phyloP scores from a whole-genome alignment of 129 eudicot species.

The Dittrichia graveolens region DNA sequence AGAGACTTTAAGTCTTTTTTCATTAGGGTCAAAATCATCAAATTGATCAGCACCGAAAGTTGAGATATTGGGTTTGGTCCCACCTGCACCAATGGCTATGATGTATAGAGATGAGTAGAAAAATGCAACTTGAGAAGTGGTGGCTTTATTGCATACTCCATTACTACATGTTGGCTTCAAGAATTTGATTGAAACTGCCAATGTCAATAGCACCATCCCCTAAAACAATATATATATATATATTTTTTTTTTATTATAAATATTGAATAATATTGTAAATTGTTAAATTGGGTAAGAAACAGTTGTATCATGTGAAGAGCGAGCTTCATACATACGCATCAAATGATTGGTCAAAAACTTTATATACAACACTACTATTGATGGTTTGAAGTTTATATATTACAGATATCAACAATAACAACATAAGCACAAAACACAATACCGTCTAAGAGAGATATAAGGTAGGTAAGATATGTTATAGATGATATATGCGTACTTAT shows the following conservation, averaged over 20 bases:
- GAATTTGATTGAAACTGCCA: constrained; percentile 75
- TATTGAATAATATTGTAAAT: background rate
- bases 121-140: constrained; percentile 62
- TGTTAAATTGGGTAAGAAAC: constrained; percentile 11
- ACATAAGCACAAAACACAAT: too few species aligned
- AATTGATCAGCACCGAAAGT: constrained; percentile 98
- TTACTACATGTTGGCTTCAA: constrained; percentile 69
- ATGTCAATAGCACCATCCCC: constrained; percentile 89
- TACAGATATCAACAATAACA: too few species aligned
- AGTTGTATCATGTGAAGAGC: background rate
- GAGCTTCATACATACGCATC: constrained; percentile 13
- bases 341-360: background rate
- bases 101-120: constrained; percentile 81
- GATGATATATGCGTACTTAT: background rate
- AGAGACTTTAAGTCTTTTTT: constrained; percentile 70
- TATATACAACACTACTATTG: background rate
- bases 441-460: too few species aligned
- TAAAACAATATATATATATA: constrained; percentile 29
- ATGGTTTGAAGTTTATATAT: too few species aligned
- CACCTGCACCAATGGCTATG: constrained; percentile 90
- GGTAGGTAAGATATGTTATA: background rate
- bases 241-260: background rate
- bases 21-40: constrained; percentile 77
- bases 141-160: constrained; percentile 75
- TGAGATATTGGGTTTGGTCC: constrained; percentile 94